Percentiles rank a stretch among this genome's conserved stretches.
These are phyloP conservation scores for Trypanosoma congolense DNA, from an alignment of 208 protist genomes.

Conservation along the genomic window DNA sequence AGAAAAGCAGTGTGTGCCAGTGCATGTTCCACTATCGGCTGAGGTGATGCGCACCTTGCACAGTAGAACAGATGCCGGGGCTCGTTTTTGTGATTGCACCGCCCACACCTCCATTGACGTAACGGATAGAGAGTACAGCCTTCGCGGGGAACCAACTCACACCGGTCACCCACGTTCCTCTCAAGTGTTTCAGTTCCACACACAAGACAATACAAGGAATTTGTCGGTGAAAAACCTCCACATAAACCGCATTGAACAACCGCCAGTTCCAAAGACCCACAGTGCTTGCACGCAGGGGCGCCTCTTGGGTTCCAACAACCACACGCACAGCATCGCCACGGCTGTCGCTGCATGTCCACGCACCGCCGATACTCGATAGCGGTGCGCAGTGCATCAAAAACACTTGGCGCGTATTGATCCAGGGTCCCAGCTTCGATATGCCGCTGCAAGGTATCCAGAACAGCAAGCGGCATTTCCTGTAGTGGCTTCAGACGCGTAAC, in stretches of 20 bases:
- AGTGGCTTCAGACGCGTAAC: conserved; percentile 9
- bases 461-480: conserved; percentile 26
- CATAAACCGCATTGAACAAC: conserved; percentile 54
- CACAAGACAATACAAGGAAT: conserved; percentile 8
- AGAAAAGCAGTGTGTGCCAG: conserved; percentile 27
- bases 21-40: conserved; percentile 17
- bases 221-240: conserved; percentile 39
- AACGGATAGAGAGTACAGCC: conserved; percentile 31
- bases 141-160: conserved; percentile 2
- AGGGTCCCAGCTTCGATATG: conserved; percentile 1
- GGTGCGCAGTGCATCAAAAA: conserved; percentile 1
- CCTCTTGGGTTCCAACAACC: conserved; percentile 52
- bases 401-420: background rate
- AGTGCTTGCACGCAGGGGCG: conserved; percentile 37
- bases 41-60: conserved; percentile 22
- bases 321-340: conserved; percentile 63
- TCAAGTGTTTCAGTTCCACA: conserved; percentile 22
- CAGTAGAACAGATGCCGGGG: conserved; percentile 65
- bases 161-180: background rate
- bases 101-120: conserved; percentile 61
- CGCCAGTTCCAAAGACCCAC: conserved; percentile 31
- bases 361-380: conserved; percentile 10
- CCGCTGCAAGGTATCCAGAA: conserved; percentile 25
- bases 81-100: conserved; percentile 48
- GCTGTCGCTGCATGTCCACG: conserved; percentile 26